Conservation (phyloP, 2,329 filamentous ascomycete species). For the Fusarium marasasianum region DNA sequence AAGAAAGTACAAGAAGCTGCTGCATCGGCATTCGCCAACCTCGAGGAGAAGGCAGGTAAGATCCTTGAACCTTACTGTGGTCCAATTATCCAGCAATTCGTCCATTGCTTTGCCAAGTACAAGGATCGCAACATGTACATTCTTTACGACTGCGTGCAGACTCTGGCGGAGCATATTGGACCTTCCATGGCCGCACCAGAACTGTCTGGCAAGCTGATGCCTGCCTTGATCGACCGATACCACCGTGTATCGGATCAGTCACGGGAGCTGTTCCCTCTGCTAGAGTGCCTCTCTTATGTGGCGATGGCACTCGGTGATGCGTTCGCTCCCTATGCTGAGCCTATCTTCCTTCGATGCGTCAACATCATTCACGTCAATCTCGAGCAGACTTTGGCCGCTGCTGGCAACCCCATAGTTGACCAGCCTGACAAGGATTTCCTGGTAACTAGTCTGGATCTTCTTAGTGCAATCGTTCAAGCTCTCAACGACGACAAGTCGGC, state of each 20-base stretch:
- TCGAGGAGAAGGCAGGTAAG: conserved; percentile 91
- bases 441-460: conserved; percentile 90
- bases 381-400: conserved; percentile 78
- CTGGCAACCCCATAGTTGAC: conserved; percentile 74
- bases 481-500: conserved; percentile 77
- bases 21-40: conserved; percentile 92
- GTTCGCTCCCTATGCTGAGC: conserved; percentile 85
- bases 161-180: conserved; percentile 90
- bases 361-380: conserved; percentile 92
- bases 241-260: conserved; percentile 88
- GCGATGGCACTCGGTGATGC: conserved; percentile 83
- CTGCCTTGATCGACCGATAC: conserved; percentile 88
- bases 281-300: conserved; percentile 97
- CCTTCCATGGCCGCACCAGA: conserved; percentile 81
- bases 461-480: conserved; percentile 93
- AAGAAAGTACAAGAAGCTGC: conserved; percentile 98
- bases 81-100: conserved; percentile 91
- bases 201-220: conserved; percentile 89
- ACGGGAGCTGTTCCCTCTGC: conserved; percentile 89
- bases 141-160: conserved; percentile 98
- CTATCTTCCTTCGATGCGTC: conserved; percentile 88
- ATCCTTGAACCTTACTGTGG: conserved; percentile 85
- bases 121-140: conserved; percentile 99
- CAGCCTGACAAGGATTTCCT: conserved; percentile 96
- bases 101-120: conserved; percentile 91